phyloP scores from a whole-genome alignment of 177 flowering plant genomes.

The Tripterygium wilfordii region DNA sequence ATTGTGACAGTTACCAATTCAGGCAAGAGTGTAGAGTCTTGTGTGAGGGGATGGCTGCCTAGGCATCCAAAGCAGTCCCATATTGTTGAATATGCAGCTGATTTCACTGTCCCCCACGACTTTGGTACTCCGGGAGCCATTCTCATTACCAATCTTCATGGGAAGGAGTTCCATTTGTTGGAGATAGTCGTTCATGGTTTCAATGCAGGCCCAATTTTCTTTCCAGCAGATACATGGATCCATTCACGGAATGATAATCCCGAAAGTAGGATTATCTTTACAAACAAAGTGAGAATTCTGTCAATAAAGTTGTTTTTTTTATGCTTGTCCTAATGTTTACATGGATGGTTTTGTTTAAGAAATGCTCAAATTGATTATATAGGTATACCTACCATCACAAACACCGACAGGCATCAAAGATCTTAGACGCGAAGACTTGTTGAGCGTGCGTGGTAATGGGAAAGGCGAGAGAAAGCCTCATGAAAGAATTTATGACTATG shows the following conservation, averaged over 20 bases:
- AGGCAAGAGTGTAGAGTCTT: conserved; percentile 58
- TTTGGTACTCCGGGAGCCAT: conserved; percentile 89
- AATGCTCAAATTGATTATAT: not conserved
- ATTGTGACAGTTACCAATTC: conserved; percentile 46
- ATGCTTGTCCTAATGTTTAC: not conserved
- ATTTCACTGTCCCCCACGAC: conserved; percentile 57
- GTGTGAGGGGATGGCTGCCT: conserved; percentile 73
- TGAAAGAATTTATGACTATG: conserved; percentile 88
- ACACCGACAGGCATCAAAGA: conserved; percentile 83
- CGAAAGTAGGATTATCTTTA: conserved; percentile 80
- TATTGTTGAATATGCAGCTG: conserved; percentile 55
- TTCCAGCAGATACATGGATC: conserved; percentile 86
- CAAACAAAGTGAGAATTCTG: conserved; percentile 57
- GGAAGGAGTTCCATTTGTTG: conserved; percentile 71
- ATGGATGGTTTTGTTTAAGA: not conserved
- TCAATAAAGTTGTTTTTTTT: not conserved
- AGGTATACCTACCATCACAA: conserved; percentile 84
- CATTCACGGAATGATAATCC: conserved; percentile 66
- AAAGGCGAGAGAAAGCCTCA: conserved; percentile 66
- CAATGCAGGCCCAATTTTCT: conserved; percentile 58
- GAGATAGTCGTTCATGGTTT: conserved; percentile 70
- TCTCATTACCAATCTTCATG: conserved; percentile 60
- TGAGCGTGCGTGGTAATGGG: conserved; percentile 69
- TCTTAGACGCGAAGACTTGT: conserved; percentile 59
- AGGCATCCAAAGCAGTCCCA: conserved; percentile 34